Conservation (phyloP, 2,329 filamentous ascomycete species). For the Akanthomyces dipterigenus region DNA sequence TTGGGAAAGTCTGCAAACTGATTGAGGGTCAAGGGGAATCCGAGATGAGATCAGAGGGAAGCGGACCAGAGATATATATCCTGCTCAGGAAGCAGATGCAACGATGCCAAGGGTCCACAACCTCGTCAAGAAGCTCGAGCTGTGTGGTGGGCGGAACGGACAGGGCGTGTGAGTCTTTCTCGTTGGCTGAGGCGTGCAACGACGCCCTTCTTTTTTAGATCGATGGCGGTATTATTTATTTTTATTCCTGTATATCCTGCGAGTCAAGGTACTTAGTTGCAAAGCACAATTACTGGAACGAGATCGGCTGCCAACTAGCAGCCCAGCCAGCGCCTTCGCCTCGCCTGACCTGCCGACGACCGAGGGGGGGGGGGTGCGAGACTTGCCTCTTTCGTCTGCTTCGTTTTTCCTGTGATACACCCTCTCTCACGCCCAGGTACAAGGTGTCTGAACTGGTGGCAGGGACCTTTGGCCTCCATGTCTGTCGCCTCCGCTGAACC, state of each 20-base stretch:
- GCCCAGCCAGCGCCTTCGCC: constrained; percentile 11
- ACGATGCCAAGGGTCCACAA: constrained; percentile 8
- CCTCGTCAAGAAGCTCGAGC: constrained; percentile 1
- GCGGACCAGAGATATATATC: constrained; percentile 11
- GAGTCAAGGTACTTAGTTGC: neutral
- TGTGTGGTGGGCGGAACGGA: neutral
- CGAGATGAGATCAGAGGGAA: neutral
- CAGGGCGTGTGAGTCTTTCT: constrained; percentile 4
- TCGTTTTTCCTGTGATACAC: neutral
- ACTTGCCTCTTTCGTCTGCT: neutral
- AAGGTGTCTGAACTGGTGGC: neutral
- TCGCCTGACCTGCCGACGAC: constrained; percentile 10
- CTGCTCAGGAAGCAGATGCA: constrained; percentile 2
- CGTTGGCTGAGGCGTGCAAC: neutral
- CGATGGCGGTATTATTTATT: neutral
- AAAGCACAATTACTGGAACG: constrained; percentile 1
- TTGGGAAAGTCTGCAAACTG: neutral
- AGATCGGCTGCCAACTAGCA: constrained; percentile 11
- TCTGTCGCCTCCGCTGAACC: constrained; percentile 8
- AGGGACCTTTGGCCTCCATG: neutral
- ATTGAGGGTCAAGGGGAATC: neutral
- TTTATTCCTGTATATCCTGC: neutral
- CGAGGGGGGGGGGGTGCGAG: constrained; percentile 3
- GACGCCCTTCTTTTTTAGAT: constrained; percentile 1
- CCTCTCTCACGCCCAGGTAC: neutral